These are phyloP conservation scores for Wakefieldia striispora DNA, from an alignment of 768 basidiomycete genomes.

Conservation along the genomic window DNA sequence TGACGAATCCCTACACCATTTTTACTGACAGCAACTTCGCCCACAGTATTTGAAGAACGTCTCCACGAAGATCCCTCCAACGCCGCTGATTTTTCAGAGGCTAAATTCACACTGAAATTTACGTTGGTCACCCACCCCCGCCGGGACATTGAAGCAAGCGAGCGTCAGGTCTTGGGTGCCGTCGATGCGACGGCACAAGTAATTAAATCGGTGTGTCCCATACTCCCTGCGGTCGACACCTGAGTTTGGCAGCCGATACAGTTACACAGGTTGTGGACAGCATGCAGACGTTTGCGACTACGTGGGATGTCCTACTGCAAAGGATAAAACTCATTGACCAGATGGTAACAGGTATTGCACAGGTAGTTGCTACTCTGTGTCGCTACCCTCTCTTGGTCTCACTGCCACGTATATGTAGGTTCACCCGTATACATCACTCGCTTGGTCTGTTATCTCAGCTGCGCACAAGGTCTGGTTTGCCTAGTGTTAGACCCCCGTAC, in stretches of 20 bases:
- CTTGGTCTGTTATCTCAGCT: neutral
- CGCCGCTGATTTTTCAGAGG: neutral
- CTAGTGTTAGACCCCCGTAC: too few relatives aligned
- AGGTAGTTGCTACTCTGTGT: neutral
- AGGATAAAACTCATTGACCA: neutral
- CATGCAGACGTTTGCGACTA: neutral
- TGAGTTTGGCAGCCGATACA: neutral
- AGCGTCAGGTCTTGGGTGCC: neutral
- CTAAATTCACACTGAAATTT: neutral
- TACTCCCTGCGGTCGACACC: neutral
- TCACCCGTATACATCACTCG: slow-evolving; percentile 1
- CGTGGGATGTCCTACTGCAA: neutral
- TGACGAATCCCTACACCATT: neutral
- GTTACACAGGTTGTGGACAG: neutral
- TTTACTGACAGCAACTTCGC: neutral
- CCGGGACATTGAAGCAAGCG: neutral
- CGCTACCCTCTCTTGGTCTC: neutral
- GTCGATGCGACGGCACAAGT: neutral
- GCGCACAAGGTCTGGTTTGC: neutral
- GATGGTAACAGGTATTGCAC: neutral
- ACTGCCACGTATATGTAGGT: neutral
- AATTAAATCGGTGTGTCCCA: too few relatives aligned
- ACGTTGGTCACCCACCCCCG: neutral
- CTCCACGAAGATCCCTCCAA: too few relatives aligned
- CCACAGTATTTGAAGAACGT: neutral